Percentiles rank a stretch among this genome's conserved stretches.
phyloP scores from a whole-genome alignment of 371 early-diverging fungal species.

The Apophysomyces sp. region DNA sequence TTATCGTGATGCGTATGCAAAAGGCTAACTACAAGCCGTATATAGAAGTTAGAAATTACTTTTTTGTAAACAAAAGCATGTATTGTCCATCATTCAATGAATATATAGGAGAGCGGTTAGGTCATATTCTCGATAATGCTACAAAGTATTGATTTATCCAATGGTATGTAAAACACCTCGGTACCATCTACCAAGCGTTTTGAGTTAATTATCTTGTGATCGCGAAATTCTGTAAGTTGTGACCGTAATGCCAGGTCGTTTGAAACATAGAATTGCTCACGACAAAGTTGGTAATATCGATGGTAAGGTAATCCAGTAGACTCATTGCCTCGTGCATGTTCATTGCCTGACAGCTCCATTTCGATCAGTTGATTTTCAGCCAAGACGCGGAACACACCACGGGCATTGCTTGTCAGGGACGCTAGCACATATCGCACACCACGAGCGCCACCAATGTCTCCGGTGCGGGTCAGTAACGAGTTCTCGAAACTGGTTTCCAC shows the following conservation, averaged over 20 bases:
- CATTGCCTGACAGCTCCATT: conserved; percentile 41
- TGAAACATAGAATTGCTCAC: conserved; percentile 81
- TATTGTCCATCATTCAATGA: too few species aligned
- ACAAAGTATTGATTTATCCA: conserved; percentile 61
- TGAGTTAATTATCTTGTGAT: conserved; percentile 83
- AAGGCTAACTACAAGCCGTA: not conserved
- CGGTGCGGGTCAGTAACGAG: conserved; percentile 62
- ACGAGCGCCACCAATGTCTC: conserved; percentile 54
- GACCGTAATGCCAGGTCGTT: conserved; percentile 82
- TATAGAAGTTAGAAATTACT: too few species aligned
- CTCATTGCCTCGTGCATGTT: conserved; percentile 33
- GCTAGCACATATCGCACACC: conserved; percentile 84
- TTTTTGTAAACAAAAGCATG: too few species aligned
- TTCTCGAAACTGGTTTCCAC: conserved; percentile 85
- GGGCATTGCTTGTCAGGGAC: conserved; percentile 80
- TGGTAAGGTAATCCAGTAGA: conserved; percentile 62
- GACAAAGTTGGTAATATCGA: conserved; percentile 67
- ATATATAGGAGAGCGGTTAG: conserved; percentile 9
- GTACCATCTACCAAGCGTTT: conserved; percentile 70
- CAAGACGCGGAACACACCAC: conserved; percentile 74
- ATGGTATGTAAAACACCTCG: conserved; percentile 82
- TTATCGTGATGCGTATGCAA: too few species aligned
- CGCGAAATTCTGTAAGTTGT: conserved; percentile 87
- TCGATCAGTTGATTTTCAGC: conserved; percentile 74
- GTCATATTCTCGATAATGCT: conserved; percentile 60